Percentiles rank a stretch among this genome's conserved stretches.
Evolutionary conservation across 768 basidiomycete species (phyloP).

Genomic region (Leccinum disarticulatum): DNA sequence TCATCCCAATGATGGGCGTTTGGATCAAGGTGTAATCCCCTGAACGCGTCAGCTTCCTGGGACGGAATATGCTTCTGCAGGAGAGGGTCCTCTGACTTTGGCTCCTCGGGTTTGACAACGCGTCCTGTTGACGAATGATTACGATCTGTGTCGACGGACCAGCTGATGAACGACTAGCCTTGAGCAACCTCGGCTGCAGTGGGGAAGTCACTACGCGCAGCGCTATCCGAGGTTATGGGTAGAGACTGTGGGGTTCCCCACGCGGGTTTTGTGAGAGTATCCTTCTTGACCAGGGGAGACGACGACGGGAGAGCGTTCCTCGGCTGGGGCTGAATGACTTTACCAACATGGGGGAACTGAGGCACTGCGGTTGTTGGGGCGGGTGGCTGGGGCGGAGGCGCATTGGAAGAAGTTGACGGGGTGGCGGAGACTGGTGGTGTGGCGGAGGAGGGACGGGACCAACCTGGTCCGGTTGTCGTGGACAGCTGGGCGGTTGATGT

Average conservation of each 20-base stretch:
- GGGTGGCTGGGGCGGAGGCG: conserved; percentile 47
- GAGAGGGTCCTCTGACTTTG: conserved; percentile 53
- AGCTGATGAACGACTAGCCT: conserved; percentile 45
- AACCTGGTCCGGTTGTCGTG: conserved; percentile 60
- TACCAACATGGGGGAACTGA: conserved; percentile 57
- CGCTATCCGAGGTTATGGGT: conserved; percentile 37
- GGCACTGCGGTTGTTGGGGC: conserved; percentile 42
- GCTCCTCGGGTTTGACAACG: conserved; percentile 31
- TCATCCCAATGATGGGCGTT: conserved; percentile 98
- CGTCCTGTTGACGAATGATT: conserved; percentile 23
- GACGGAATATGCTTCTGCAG: conserved; percentile 56
- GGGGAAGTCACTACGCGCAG: conserved; percentile 75
- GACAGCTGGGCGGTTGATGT: conserved; percentile 64
- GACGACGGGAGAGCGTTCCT: conserved; percentile 37
- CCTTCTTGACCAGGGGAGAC: conserved; percentile 36
- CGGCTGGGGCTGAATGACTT: conserved; percentile 65
- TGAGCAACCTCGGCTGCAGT: conserved; percentile 95
- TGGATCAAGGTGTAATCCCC: conserved; percentile 90
- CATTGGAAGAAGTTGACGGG: conserved; percentile 43
- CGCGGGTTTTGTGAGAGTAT: conserved; percentile 49
- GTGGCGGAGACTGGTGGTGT: conserved; percentile 58
- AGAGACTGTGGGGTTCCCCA: conserved; percentile 66
- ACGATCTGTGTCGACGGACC: conserved; percentile 4
- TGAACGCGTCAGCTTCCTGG: conserved; percentile 91
- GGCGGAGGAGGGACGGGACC: conserved; percentile 78